Evolutionary conservation across 441 rosid genomes (phyloP).

Genomic region (Breynia disticha): DNA sequence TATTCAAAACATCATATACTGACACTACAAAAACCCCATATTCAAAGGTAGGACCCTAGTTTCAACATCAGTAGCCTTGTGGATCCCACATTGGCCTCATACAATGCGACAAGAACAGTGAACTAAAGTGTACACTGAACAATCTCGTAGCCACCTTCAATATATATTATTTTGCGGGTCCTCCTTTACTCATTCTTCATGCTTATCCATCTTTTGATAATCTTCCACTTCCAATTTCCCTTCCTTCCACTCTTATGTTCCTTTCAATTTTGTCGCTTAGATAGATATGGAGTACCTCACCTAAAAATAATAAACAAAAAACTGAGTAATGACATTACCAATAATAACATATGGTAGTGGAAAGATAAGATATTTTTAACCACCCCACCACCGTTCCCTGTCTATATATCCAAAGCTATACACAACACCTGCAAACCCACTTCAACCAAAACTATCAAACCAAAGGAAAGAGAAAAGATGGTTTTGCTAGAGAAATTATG

Average conservation of each 20-base stretch:
- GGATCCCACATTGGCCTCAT: too few species aligned
- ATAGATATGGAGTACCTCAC: too few species aligned
- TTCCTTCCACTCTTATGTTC: slow-evolving; percentile 5
- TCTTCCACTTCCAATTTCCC: slow-evolving; percentile 13
- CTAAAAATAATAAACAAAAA: too few species aligned
- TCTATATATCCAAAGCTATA: slow-evolving; percentile 15
- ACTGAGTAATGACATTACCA: too few species aligned
- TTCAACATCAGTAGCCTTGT: too few species aligned
- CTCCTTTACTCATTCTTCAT: slow-evolving; percentile 24
- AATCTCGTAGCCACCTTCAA: too few species aligned
- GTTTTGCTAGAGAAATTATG: slow-evolving; percentile 69
- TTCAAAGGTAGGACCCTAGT: too few species aligned
- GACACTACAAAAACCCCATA: too few species aligned
- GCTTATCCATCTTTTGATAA: slow-evolving; percentile 29
- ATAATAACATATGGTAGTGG: too few species aligned
- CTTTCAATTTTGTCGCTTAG: too few species aligned
- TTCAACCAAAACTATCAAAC: background rate
- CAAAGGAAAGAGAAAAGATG: slow-evolving; percentile 16
- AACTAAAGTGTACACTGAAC: slow-evolving; percentile 21
- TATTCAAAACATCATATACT: too few species aligned
- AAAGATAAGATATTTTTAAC: background rate
- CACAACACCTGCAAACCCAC: background rate
- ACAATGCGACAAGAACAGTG: too few species aligned
- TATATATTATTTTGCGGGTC: slow-evolving; percentile 33
- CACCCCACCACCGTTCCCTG: background rate